These are phyloP conservation scores for Schrenkiella parvula DNA, from an alignment of 345 rosid genomes.

Conservation along the genomic window DNA sequence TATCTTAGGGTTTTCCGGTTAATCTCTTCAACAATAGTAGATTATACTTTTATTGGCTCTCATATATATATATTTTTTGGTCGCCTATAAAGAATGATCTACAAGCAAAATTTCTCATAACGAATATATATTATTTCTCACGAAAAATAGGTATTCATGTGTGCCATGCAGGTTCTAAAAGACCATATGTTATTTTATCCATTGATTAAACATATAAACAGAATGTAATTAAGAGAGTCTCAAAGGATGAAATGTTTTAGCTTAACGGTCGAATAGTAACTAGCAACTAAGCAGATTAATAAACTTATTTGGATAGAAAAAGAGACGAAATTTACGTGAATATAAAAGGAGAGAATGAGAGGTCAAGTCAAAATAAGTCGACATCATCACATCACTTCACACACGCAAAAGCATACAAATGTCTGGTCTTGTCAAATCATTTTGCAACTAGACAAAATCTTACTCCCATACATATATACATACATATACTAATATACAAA, in stretches of 20 bases:
- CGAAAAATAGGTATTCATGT: background rate
- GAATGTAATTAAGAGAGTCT: background rate
- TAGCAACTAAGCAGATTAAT: background rate
- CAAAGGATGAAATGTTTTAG: background rate
- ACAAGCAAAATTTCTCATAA: background rate
- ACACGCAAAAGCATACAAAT: conserved; percentile 25
- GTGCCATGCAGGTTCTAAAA: background rate
- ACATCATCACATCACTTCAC: conserved; percentile 38
- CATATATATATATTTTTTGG: background rate
- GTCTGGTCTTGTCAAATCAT: conserved; percentile 39
- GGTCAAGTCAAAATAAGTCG: conserved; percentile 32
- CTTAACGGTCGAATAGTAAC: background rate
- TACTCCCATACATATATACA: conserved; percentile 1
- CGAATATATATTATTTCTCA: background rate
- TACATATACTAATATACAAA: background rate
- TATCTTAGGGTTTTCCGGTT: background rate
- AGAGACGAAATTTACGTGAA: background rate
- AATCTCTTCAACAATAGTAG: background rate
- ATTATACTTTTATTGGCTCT: background rate
- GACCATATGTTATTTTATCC: background rate
- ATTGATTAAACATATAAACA: background rate
- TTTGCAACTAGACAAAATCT: conserved; percentile 26
- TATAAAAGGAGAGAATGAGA: conserved; percentile 15
- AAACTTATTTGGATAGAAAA: background rate
- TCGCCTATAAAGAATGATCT: background rate